phyloP scores from a whole-genome alignment of 1,284 basidiomycete genomes.

The Cerioporus squamosus region DNA sequence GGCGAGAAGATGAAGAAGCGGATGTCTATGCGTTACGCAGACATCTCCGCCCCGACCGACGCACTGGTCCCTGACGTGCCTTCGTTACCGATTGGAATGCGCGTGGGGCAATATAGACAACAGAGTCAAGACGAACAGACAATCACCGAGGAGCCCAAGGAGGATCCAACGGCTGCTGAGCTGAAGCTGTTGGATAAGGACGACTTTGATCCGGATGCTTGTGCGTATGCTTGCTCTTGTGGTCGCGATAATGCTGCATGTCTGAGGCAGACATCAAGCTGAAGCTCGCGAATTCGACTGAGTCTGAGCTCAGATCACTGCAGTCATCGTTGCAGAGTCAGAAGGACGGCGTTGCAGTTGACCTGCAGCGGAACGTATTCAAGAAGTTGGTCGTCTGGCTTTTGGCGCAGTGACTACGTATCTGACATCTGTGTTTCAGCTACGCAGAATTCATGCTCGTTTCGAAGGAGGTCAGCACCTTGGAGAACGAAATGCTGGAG shows the following conservation, averaged over 20 bases:
- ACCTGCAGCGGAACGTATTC: slow-evolving; percentile 85
- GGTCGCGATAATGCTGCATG: neutral
- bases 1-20: slow-evolving; percentile 95
- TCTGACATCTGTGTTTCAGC: slow-evolving; percentile 44
- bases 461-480: slow-evolving; percentile 94
- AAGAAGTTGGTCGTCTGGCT: slow-evolving; percentile 73
- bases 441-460: slow-evolving; percentile 97
- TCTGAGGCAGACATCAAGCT: slow-evolving; percentile 61
- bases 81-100: slow-evolving; percentile 36
- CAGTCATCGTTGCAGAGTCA: slow-evolving; percentile 71
- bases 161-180: slow-evolving; percentile 54
- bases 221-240: slow-evolving; percentile 51
- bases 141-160: slow-evolving; percentile 47
- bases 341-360: slow-evolving; percentile 69
- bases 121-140: slow-evolving; percentile 30
- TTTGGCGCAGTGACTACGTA: neutral
- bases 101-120: slow-evolving; percentile 23
- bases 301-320: slow-evolving; percentile 73
- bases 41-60: slow-evolving; percentile 70
- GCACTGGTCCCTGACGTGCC: slow-evolving; percentile 62
- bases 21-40: slow-evolving; percentile 89
- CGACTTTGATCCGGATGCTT: slow-evolving; percentile 81
- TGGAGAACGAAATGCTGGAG: slow-evolving; percentile 98
- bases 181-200: slow-evolving; percentile 74
- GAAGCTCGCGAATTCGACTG: slow-evolving; percentile 81